Conservation (phyloP, 176 grass and related monocot genomes). For the Calamus simplicifolius region DNA sequence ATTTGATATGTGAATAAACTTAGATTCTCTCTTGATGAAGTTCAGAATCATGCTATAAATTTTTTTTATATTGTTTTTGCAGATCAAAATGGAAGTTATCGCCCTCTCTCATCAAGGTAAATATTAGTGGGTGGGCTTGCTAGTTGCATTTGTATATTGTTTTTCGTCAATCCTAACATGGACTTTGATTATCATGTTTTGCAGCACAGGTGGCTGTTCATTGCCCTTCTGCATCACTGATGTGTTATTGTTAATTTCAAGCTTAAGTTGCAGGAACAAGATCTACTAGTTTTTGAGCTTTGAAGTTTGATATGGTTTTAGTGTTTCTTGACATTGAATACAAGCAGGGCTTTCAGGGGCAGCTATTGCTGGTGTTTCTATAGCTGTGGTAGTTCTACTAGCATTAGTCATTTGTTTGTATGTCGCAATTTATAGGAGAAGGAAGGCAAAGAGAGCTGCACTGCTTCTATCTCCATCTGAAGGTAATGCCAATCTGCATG, state of each 20-base stretch:
- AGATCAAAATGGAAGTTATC: slow-evolving; percentile 68
- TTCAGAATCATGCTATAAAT: not conserved
- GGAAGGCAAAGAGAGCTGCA: slow-evolving; percentile 32
- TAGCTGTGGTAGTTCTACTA: slow-evolving; percentile 33
- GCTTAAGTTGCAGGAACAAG: too few relatives aligned
- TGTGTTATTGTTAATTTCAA: slow-evolving; percentile 10
- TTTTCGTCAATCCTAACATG: slow-evolving; percentile 6
- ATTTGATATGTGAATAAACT: not conserved
- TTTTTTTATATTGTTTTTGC: slow-evolving; percentile 25
- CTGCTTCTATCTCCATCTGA: slow-evolving; percentile 45
- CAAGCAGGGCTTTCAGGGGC: slow-evolving; percentile 9
- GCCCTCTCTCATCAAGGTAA: slow-evolving; percentile 48
- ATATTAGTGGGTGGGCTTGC: slow-evolving; percentile 10
- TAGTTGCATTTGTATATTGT: not conserved
- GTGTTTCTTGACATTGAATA: too few relatives aligned
- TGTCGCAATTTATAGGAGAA: slow-evolving; percentile 45
- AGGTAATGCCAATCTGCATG: slow-evolving; percentile 32
- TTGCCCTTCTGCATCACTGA: slow-evolving; percentile 26
- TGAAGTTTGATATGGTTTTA: too few relatives aligned
- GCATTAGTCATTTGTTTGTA: slow-evolving; percentile 22
- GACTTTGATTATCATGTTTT: slow-evolving; percentile 33
- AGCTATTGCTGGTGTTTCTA: slow-evolving; percentile 69
- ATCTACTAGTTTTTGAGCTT: too few relatives aligned
- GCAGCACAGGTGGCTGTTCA: slow-evolving; percentile 55
- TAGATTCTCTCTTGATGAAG: slow-evolving; percentile 3